Conservation (phyloP, 2,329 filamentous ascomycete species). For the Blumeria hordei region DNA sequence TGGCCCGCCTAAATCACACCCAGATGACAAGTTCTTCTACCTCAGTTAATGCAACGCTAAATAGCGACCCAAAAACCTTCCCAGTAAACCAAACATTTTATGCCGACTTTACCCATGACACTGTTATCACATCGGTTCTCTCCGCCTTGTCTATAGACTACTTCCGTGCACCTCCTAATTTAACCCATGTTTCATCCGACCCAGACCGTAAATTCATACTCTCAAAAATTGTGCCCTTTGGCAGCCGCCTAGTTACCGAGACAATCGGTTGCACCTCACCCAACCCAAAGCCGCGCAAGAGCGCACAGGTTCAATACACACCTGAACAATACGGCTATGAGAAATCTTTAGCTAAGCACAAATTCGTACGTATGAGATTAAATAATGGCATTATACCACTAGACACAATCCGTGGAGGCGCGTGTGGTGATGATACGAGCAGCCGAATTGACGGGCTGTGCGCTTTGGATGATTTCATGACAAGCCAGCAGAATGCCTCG, state of each 20-base stretch:
- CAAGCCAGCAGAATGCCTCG: conserved; percentile 18
- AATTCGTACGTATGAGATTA: conserved; percentile 24
- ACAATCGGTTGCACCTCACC: conserved; percentile 24
- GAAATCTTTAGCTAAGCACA: conserved; percentile 18
- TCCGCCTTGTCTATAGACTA: conserved; percentile 29
- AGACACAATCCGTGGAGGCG: conserved; percentile 22
- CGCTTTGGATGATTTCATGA: conserved; percentile 18
- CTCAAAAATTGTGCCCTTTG: conserved; percentile 28
- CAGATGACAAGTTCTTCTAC: conserved; percentile 46
- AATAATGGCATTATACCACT: conserved; percentile 25
- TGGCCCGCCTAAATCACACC: conserved; percentile 45
- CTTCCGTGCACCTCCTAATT: conserved; percentile 22
- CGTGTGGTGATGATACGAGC: conserved; percentile 15
- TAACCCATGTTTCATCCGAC: conserved; percentile 20
- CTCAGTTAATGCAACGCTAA: conserved; percentile 51
- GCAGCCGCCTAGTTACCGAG: conserved; percentile 28
- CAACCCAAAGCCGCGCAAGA: conserved; percentile 18
- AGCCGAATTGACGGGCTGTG: conserved; percentile 22
- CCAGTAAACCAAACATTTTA: conserved; percentile 45
- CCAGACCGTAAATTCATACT: conserved; percentile 23
- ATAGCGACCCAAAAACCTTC: conserved; percentile 41
- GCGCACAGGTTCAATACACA: conserved; percentile 19
- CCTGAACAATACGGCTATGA: conserved; percentile 22
- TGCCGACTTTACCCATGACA: conserved; percentile 78
- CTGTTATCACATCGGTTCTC: conserved; percentile 48